Base-by-base conservation (phyloP, 2,329 filamentous ascomycete genomes). In the Phyllosticta ampelicida region DNA sequence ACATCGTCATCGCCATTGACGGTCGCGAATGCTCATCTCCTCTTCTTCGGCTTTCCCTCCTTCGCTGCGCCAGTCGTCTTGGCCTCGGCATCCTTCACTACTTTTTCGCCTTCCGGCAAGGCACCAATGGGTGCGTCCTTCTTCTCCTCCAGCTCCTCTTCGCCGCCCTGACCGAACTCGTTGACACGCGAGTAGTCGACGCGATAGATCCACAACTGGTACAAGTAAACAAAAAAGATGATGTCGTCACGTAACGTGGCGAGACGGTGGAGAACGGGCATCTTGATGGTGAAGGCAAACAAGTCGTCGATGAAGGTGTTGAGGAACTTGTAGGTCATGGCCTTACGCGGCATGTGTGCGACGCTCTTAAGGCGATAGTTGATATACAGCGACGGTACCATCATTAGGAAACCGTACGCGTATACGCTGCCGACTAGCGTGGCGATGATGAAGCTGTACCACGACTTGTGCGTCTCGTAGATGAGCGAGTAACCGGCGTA, bases 271-370 rank as follows among this genome's bases (percentile, higher is more conserved):
- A 99, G 79, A 62, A 91, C 84, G 0, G 94, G 94, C 94, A 99
- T 99, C 77, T 97, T 97, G 78, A 99, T 96, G 48, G 94, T 99
- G 68, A 97, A 99, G 1, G 94, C 94, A 69, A 99, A 99, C 29
- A 99, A 79, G 70, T 99, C 94, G 73, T 99, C 94, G 71, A 99
- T 97, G 72, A 99, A 99, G 5, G 94, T 97, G 77, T 97, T 96
- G 63, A 97, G 78, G 75, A 96, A 96, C 77, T 97, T 96, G 82
- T 96, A 96, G 72, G 86, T 92, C 90, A 99, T 94, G 53, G 94
- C 90, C 76, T 90, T 92, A 64, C 81, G 89, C 1, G 94, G 91
- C 92, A 99, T 96, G 75, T 99, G 94, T 10, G 94, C 94, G 30
- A 97, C 89, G 64, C 77, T 81, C 72, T 83, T 96, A 65, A 99